phyloP scores from a whole-genome alignment of 495 filamentous ascomycete genomes.

The Staphylotrichum longicolle region DNA sequence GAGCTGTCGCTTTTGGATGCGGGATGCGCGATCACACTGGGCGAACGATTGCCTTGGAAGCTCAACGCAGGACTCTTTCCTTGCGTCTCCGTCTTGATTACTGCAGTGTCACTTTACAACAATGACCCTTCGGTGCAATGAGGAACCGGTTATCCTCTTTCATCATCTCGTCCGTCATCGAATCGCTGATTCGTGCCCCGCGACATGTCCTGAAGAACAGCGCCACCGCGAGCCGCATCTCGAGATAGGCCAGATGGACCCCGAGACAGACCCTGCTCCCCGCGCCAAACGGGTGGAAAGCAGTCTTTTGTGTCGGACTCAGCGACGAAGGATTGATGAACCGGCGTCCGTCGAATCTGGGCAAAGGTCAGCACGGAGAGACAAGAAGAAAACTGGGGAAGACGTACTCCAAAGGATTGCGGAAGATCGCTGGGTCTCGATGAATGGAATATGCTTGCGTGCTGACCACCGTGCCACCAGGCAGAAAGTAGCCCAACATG shows the following conservation, averaged over 20 bases:
- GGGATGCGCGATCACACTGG: too few species aligned
- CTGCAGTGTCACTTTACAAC: not conserved
- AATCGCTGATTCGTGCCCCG: not conserved
- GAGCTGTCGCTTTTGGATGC: too few species aligned
- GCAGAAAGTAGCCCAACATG: not conserved
- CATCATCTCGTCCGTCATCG: not conserved
- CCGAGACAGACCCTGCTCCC: too few species aligned
- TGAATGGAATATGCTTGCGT: not conserved
- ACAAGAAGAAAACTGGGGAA: not conserved
- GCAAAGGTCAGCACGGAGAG: conserved; percentile 28
- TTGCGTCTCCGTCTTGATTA: too few species aligned
- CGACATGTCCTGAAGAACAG: not conserved
- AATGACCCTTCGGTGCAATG: not conserved
- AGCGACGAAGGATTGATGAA: not conserved
- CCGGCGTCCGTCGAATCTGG: not conserved
- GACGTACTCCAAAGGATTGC: not conserved
- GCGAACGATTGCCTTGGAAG: too few species aligned
- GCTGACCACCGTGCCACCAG: not conserved
- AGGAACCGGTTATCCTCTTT: not conserved
- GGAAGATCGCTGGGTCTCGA: not conserved
- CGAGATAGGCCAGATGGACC: too few species aligned
- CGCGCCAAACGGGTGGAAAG: not conserved
- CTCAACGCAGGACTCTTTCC: too few species aligned
- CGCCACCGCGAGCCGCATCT: not conserved
- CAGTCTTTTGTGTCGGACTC: not conserved